Evolutionary conservation across 2,329 filamentous ascomycete genomes (phyloP), one percentile per base, ranked within the genome.

Genomic region (Lachnellula subtilissima): DNA sequence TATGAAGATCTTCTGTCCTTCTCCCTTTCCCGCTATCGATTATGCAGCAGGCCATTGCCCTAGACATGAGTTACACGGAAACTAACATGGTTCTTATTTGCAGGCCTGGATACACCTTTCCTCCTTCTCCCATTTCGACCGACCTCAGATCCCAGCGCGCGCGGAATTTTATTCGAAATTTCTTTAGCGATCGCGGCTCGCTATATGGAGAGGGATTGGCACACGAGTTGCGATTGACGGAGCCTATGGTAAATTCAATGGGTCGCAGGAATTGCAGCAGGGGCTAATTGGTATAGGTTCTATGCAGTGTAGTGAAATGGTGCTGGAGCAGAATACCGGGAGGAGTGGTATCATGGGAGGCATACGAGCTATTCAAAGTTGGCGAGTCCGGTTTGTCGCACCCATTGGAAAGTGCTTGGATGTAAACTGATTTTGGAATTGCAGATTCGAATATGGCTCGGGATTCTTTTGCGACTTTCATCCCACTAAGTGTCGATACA

Each of bases 271-370:
- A 56, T 56, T 1, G 4, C 15, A 48, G 8, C 25, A 17, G 6
- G 45, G 25, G 49, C 65, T 73, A 66, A 73, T 51, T 50, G 49
- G 35, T 40, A 32, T 61, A 96, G 91, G 91, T 96, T 55, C 82
- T 99, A 53, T 92, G 91, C 62, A 94, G 92, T 66, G 91, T 97
- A 43, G 80, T 94, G 62, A 99, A 97, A 77, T 99, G 94, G 94
- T 97, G 93, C 73, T 99, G 94, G 94, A 92, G 90, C 71, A 85
- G 94, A 74, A 78, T 99, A 50, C 84, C 88, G 43, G 91, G 91
- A 57, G 94, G 94, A 67, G 86, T 99, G 14, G 92, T 99, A 37
- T 91, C 91, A 56, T 97, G 94, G 94, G 91, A 97, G 68, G 91
- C 91, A 43, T 99, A 99, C 70, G 92, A 97, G 71, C 81, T 96